A percentile compares a stretch with the other conserved stretches of the same genome.
These are phyloP conservation scores for Solanum hybrid DNA, from an alignment of 305 asterid genomes.

Conservation along the genomic window DNA sequence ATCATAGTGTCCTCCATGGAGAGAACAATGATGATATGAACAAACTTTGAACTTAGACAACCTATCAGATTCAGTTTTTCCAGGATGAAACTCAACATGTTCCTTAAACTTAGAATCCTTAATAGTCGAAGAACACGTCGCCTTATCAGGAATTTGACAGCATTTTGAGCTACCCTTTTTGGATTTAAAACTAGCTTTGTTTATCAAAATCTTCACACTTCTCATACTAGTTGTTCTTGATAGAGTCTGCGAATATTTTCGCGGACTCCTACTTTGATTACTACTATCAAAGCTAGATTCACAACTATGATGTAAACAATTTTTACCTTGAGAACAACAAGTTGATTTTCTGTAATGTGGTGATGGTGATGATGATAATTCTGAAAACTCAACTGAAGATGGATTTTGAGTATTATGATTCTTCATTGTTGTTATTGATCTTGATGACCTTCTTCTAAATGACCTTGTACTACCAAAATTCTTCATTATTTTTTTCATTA, in stretches of 20 bases:
- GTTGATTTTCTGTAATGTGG: conserved; percentile 38
- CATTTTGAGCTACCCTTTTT: conserved; percentile 21
- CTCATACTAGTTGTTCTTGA: conserved; percentile 40
- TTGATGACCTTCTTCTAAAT: conserved; percentile 31
- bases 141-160: conserved; percentile 32
- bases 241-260: conserved; percentile 11
- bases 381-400: conserved; percentile 15
- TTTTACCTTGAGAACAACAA: conserved; percentile 39
- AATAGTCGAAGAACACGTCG: conserved; percentile 69
- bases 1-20: conserved; percentile 54
- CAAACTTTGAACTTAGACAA: conserved; percentile 39
- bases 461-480: conserved; percentile 32
- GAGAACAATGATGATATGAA: conserved; percentile 85
- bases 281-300: conserved; percentile 30
- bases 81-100: conserved; percentile 28
- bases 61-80: conserved; percentile 24
- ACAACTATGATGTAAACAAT: conserved; percentile 22
- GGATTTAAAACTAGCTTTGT: conserved; percentile 53
- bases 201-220: conserved; percentile 38
- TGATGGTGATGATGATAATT: conserved; percentile 22
- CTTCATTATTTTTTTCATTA: conserved; percentile 1
- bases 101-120: conserved; percentile 52
- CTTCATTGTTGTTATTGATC: conserved; percentile 16
- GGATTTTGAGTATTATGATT: conserved; percentile 12
- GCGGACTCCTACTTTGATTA: conserved; percentile 18